Conservation (phyloP, 805 yeast genomes). For the Lipomyces lipofer region DNA sequence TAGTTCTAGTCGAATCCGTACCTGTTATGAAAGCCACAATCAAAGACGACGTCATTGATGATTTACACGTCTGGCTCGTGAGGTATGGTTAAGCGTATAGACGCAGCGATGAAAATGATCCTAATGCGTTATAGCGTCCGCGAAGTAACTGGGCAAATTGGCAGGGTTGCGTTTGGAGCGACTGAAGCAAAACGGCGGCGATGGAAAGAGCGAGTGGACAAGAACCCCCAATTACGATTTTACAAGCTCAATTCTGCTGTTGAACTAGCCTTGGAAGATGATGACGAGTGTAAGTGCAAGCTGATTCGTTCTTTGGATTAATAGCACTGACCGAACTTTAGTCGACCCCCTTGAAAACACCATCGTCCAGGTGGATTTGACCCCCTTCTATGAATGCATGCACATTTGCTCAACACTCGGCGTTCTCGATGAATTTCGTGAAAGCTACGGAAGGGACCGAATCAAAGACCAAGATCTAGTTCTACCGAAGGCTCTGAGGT, state of each 20-base stretch:
- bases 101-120: not conserved
- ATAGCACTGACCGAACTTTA: not conserved
- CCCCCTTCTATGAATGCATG: constrained; percentile 79
- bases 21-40: constrained; percentile 75
- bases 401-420: constrained; percentile 77
- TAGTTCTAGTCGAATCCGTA: constrained; percentile 69
- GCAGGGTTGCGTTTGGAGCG: constrained; percentile 56
- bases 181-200: constrained; percentile 56
- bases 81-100: not conserved
- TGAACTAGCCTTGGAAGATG: constrained; percentile 70
- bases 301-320: not conserved
- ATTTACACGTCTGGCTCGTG: constrained; percentile 60
- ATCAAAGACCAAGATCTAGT: constrained; percentile 67
- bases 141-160: constrained; percentile 49
- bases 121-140: constrained; percentile 39
- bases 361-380: constrained; percentile 54
- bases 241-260: constrained; percentile 84
- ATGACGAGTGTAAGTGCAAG: constrained; percentile 39
- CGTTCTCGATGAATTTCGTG: constrained; percentile 59
- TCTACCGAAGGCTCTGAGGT: constrained; percentile 60
- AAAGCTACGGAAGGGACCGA: constrained; percentile 70
- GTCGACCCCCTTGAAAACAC: constrained; percentile 52
- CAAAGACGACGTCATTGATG: constrained; percentile 64
- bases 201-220: constrained; percentile 56
- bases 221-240: constrained; percentile 48